These are phyloP conservation scores for Rusavskia elegans DNA, from an alignment of 495 filamentous ascomycete genomes.

Conservation along the genomic window DNA sequence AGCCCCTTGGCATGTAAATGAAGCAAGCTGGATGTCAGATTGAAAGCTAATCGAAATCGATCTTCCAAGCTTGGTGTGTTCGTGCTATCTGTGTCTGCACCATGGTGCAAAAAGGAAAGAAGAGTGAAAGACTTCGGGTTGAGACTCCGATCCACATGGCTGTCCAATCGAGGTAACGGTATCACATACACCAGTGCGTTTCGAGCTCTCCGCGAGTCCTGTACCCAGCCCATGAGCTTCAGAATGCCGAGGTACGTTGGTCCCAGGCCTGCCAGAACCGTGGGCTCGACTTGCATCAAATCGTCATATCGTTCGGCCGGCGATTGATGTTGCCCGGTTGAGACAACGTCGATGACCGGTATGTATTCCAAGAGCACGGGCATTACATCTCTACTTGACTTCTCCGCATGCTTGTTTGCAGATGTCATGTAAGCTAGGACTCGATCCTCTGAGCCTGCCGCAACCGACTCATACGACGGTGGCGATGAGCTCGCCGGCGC, in stretches of 20 bases:
- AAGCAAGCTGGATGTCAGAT: slow-evolving; percentile 58
- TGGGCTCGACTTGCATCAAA: slow-evolving; percentile 36
- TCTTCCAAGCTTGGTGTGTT: slow-evolving; percentile 50
- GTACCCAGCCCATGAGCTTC: slow-evolving; percentile 68
- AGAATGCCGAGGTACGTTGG: slow-evolving; percentile 44
- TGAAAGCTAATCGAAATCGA: slow-evolving; percentile 69
- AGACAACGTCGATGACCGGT: background rate
- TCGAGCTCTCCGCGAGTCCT: slow-evolving; percentile 30
- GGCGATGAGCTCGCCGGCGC: slow-evolving; percentile 3
- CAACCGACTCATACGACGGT: slow-evolving; percentile 12
- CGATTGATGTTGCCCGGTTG: slow-evolving; percentile 16
- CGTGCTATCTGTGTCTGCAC: slow-evolving; percentile 25
- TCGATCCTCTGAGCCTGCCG: slow-evolving; percentile 10
- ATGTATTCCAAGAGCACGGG: background rate
- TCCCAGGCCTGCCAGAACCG: slow-evolving; percentile 28
- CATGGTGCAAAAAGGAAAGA: slow-evolving; percentile 32
- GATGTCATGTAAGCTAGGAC: slow-evolving; percentile 7
- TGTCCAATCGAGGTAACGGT: slow-evolving; percentile 40
- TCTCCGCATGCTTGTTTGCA: background rate
- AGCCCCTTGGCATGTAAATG: slow-evolving; percentile 61
- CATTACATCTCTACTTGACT: background rate
- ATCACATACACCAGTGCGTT: slow-evolving; percentile 69
- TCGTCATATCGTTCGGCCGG: slow-evolving; percentile 48
- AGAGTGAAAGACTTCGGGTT: slow-evolving; percentile 26
- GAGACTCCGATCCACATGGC: slow-evolving; percentile 13